phyloP scores from a whole-genome alignment of 495 filamentous ascomycete species.

The Aspergillus wentii region DNA sequence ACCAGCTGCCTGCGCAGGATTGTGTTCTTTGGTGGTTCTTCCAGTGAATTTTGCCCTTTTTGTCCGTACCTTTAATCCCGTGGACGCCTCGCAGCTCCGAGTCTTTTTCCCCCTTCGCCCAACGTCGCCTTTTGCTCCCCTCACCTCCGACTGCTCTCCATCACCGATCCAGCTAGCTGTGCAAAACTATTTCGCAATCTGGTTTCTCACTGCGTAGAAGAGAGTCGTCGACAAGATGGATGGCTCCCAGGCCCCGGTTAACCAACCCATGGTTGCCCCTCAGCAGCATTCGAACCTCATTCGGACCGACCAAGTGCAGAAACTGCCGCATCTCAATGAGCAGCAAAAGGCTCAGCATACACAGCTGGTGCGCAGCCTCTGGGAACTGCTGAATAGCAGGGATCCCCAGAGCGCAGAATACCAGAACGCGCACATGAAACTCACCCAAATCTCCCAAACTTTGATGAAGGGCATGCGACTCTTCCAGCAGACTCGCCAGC shows the following conservation, averaged over 20 bases:
- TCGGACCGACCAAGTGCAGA: constrained; percentile 48
- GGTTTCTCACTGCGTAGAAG: background rate
- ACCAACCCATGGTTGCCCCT: constrained; percentile 27
- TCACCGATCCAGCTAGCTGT: too few species aligned
- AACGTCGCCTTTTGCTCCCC: too few species aligned
- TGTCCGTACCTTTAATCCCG: too few species aligned
- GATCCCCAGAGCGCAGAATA: constrained; percentile 52
- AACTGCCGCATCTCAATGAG: constrained; percentile 45
- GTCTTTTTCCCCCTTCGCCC: too few species aligned
- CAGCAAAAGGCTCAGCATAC: constrained; percentile 66
- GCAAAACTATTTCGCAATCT: too few species aligned
- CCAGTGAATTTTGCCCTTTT: too few species aligned
- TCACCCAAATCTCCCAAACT: constrained; percentile 60
- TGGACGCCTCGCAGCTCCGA: too few species aligned
- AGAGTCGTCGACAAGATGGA: constrained; percentile 23
- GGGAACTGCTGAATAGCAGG: constrained; percentile 55
- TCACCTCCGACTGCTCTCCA: too few species aligned
- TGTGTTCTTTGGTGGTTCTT: background rate
- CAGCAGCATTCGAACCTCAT: constrained; percentile 45
- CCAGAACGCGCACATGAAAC: constrained; percentile 56
- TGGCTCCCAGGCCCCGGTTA: constrained; percentile 24
- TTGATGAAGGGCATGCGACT: constrained; percentile 53
- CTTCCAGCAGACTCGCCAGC: constrained; percentile 40
- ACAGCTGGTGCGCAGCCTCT: constrained; percentile 55
- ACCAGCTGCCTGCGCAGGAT: too few species aligned